phyloP scores from a whole-genome alignment of 129 eudicot species.

The Silybum marianum region DNA sequence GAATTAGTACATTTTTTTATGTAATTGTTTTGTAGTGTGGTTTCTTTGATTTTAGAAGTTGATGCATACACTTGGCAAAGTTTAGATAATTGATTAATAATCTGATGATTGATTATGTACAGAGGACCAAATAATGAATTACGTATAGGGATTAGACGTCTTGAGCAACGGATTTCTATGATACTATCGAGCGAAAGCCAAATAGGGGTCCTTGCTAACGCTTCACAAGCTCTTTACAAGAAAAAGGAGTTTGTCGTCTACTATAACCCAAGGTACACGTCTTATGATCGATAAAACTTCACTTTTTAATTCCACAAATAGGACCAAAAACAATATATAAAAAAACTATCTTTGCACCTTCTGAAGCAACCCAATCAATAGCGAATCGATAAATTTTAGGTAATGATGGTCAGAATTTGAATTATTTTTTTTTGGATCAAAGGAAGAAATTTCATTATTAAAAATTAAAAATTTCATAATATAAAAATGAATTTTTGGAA shows the following conservation, averaged over 20 bases:
- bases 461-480: no score
- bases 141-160: conserved; percentile 67
- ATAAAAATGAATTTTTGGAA: no score
- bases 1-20: not conserved
- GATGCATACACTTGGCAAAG: not conserved
- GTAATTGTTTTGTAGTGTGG: not conserved
- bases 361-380: not conserved
- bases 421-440: no score
- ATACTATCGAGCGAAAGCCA: conserved; percentile 73
- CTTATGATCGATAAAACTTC: not conserved
- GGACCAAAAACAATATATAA: not conserved
- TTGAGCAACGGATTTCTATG: conserved; percentile 52
- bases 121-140: conserved; percentile 59
- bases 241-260: conserved; percentile 58
- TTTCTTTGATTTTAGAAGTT: not conserved
- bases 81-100: conserved; percentile 7
- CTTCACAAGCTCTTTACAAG: conserved; percentile 63
- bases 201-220: conserved; percentile 73
- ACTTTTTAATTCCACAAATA: not conserved
- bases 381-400: not conserved
- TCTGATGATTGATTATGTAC: not conserved
- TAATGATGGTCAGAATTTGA: no score
- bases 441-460: no score
- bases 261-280: conserved; percentile 62
- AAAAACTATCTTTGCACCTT: not conserved